These are phyloP conservation scores for Fusarium verticillioides DNA, from an alignment of 2,329 filamentous ascomycete species.

Conservation along the genomic window DNA sequence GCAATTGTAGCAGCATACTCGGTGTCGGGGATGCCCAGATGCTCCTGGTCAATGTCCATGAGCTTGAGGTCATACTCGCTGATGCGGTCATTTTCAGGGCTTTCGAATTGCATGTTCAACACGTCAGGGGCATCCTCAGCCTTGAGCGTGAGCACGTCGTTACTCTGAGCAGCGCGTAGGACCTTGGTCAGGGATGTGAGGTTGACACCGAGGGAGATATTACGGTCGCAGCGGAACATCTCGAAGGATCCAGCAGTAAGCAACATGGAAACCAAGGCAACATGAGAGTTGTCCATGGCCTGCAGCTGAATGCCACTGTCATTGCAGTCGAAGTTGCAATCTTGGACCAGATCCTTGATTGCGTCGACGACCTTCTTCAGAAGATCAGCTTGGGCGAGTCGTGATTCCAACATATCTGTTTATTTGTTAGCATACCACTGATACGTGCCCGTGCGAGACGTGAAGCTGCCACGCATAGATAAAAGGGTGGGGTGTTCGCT, in stretches of 20 bases:
- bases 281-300: conserved; percentile 99
- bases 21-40: conserved; percentile 98
- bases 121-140: conserved; percentile 96
- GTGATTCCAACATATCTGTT: conserved; percentile 90
- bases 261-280: conserved; percentile 98
- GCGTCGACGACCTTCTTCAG: conserved; percentile 99
- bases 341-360: conserved; percentile 98
- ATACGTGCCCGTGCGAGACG: background rate
- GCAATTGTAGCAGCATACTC: conserved; percentile 92
- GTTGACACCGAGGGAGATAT: conserved; percentile 98
- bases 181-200: conserved; percentile 97
- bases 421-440: conserved; percentile 25
- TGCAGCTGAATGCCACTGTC: conserved; percentile 98
- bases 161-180: conserved; percentile 90
- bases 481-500: conserved; percentile 31
- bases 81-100: conserved; percentile 84
- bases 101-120: conserved; percentile 96
- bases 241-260: conserved; percentile 95
- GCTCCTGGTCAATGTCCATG: conserved; percentile 99
- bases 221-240: conserved; percentile 97
- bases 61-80: conserved; percentile 99
- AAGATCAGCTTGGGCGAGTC: conserved; percentile 90
- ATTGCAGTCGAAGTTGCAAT: conserved; percentile 99
- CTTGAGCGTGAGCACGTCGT: conserved; percentile 96
- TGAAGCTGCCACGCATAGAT: conserved; percentile 25